Percentiles rank a stretch among this genome's conserved stretches.
phyloP scores from a whole-genome alignment of 495 filamentous ascomycete species.

The Rostrohypoxylon terebratum region DNA sequence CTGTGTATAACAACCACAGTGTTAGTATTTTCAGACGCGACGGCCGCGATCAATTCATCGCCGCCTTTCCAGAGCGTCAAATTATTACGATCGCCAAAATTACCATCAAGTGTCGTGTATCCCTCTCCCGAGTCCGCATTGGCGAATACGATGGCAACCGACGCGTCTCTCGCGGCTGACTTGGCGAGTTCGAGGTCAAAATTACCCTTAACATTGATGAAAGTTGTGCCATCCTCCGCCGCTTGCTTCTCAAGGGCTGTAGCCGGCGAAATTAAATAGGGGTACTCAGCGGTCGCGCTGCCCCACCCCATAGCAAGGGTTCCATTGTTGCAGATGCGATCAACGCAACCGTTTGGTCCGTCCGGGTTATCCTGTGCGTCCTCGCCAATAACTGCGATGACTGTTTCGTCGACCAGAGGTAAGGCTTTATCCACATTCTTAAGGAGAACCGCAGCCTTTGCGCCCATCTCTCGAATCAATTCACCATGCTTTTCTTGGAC shows the following conservation, averaged over 20 bases:
- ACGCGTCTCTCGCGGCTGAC: constrained; percentile 52
- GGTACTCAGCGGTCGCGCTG: constrained; percentile 74
- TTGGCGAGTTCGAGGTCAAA: constrained; percentile 52
- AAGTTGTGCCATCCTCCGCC: constrained; percentile 40
- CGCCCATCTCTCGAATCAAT: constrained; percentile 68
- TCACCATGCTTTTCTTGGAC: constrained; percentile 63
- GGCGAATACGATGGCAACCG: constrained; percentile 67
- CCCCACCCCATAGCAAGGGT: constrained; percentile 69
- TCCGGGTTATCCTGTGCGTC: constrained; percentile 67
- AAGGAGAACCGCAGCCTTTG: constrained; percentile 69
- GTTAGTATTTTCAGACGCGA: constrained; percentile 62
- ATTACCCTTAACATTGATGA: constrained; percentile 50
- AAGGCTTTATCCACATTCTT: constrained; percentile 69
- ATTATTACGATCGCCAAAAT: constrained; percentile 66
- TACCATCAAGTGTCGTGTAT: constrained; percentile 67
- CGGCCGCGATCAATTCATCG: constrained; percentile 62
- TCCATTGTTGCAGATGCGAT: constrained; percentile 63
- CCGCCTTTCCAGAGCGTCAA: constrained; percentile 64
- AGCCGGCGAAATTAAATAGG: constrained; percentile 68
- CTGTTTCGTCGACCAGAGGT: constrained; percentile 62
- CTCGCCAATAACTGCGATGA: constrained; percentile 71
- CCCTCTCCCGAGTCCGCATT: constrained; percentile 67
- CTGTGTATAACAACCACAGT: constrained; percentile 69
- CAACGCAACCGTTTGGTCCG: constrained; percentile 58
- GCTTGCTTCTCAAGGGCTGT: constrained; percentile 63